Base-by-base conservation (phyloP, 768 basidiomycete genomes). In the Leucogyrophana mollusca region DNA sequence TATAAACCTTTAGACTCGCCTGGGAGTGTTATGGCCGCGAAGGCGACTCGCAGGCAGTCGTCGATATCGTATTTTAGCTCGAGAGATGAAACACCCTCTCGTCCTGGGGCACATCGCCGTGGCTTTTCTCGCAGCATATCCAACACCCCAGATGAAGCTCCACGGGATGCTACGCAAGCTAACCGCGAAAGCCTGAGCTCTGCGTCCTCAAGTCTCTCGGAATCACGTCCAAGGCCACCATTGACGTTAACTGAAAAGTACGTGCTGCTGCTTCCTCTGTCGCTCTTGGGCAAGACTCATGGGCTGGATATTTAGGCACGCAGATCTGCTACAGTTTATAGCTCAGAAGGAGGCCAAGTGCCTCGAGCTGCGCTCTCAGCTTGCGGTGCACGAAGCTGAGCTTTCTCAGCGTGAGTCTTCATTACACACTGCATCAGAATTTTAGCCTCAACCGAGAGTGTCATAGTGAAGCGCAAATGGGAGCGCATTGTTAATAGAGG, bases 281-380 rank as follows among this genome's bases (percentile, higher is more conserved):
- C n/a, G n/a, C n/a, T n/a, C n/a, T n/a, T n/a, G n/a, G n/a, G n/a
- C n/a, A n/a, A n/a, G n/a, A n/a, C n/a, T n/a, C n/a, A n/a, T n/a
- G n/a, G 42, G 40, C 17, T 17, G 6, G 27, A 13, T 30, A 7
- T 24, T 24, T n/a, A 92, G 90, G 57, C 87, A 93, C 56, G 80
- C 84, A 5, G 89, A 91, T 45, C 68, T 93, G 2, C 69, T 92
- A n/a, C 85, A 78, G 23, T 85, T 85, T 49, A 93, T 93, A 41
- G 90, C 90, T 0, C 88, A 90, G 65, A 91, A 92, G 53, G 90
- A 92, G 61, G 79, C 86, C 0, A 86, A 82, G 61, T 90, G 87
- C 55, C 77, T 92, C 33, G 90, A 93, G 47, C 72, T 92, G 35
- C 82, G 88, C 14, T 79, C 84, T 4, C 87, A 89, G 53, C 79